Evolutionary conservation across 2,329 filamentous ascomycete genomes (phyloP).

Genomic region (Colletotrichum acutatum): DNA sequence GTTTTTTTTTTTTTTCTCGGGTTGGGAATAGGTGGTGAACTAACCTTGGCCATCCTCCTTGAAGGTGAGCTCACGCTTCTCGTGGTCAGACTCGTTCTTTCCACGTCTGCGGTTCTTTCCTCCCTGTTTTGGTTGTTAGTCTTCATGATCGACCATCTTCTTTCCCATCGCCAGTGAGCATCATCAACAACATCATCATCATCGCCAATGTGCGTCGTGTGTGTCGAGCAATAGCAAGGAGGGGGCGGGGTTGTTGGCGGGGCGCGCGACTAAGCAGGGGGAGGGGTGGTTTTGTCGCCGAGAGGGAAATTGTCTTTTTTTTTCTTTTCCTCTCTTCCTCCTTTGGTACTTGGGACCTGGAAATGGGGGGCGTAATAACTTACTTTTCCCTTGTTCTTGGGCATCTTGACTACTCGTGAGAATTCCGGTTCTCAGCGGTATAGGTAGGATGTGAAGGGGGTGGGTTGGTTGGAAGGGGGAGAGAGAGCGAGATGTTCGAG

Average conservation of each 20-base stretch:
- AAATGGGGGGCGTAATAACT: conserved; percentile 42
- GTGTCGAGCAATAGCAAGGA: conserved; percentile 23
- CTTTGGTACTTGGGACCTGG: neutral
- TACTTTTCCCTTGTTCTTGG: conserved; percentile 99
- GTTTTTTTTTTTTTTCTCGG: neutral
- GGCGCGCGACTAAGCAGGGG: conserved; percentile 27
- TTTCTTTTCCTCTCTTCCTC: neutral
- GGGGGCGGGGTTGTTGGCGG: conserved; percentile 37
- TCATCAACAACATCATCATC: conserved; percentile 7
- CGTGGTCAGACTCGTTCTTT: conserved; percentile 99
- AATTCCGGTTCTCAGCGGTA: conserved; percentile 39
- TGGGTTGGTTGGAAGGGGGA: conserved; percentile 9
- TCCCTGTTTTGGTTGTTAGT: conserved; percentile 67
- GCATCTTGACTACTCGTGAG: conserved; percentile 70
- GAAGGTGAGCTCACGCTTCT: conserved; percentile 98
- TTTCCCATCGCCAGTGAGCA: neutral
- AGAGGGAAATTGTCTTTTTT: neutral
- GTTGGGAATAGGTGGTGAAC: conserved; percentile 32
- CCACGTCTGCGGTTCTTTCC: conserved; percentile 98
- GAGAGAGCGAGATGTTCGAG: conserved; percentile 19
- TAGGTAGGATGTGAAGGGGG: conserved; percentile 18
- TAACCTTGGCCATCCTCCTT: conserved; percentile 95
- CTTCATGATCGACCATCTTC: neutral
- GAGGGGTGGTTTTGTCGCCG: conserved; percentile 24
- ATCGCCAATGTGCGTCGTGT: conserved; percentile 22